Base-by-base conservation (phyloP, 139 green algal species). In the Micractinium sp. region DNA sequence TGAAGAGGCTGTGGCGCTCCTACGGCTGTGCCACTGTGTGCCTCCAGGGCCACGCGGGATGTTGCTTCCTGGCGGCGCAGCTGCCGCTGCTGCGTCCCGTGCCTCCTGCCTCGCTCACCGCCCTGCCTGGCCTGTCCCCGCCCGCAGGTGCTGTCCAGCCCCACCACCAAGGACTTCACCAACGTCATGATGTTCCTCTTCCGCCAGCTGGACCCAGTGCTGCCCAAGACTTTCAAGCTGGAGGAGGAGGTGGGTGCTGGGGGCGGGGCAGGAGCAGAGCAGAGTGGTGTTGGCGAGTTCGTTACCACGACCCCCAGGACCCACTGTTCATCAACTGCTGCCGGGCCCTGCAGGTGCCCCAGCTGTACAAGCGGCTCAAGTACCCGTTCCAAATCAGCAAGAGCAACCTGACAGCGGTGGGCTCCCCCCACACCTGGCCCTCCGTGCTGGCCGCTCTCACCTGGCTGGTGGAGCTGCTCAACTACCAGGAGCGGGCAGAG, bases 321-420 rank as follows among this genome's bases (percentile, higher is more conserved):
- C 66, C 3, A 29, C 66, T 27, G 66, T 19, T n/a, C 23, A n/a
- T 27, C 66, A 73, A n/a, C 23, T 29, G 7, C 9, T 27, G 66
- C 23, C 66, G 22, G 66, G n/a, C n/a, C 16, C 38, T 67, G 63
- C 83, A 98, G 78, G 95, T 98, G 16, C 97, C 97, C 9, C 78
- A 92, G 35, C 91, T 99, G 53, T 99, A 98, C 93, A 99, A 99
- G 93, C 94, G 96, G 39, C 92, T 99, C 31, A 92, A 94, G 67
- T 99, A 99, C 90, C 97, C 97, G 15, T 99, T 99, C 86, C 91
- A 94, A 61, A 97, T 99, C 92, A 95, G 87, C 92, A 99, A 99
- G 88, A 96, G 87, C 61, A 95, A 96, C 31, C 91, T 99, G 78
- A 97, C 96, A 82, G 96, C 97, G 1, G 97, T 99, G 3, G 97